Conservation (phyloP, 2,329 filamentous ascomycete species). For the Catunica adiposa region DNA sequence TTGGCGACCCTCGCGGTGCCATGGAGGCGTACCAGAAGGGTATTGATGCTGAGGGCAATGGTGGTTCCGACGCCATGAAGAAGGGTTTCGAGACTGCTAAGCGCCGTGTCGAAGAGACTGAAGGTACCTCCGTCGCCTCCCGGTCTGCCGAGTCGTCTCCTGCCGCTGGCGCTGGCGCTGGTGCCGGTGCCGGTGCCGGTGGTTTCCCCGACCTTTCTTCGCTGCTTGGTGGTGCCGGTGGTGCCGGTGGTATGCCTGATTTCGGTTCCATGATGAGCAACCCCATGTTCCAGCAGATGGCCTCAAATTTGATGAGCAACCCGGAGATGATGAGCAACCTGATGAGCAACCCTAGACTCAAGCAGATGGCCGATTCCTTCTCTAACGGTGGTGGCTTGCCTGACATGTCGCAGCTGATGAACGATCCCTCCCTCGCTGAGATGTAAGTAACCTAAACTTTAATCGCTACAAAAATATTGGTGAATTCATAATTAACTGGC, state of each 20-base stretch:
- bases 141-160: conserved; percentile 20
- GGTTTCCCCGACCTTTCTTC: conserved; percentile 60
- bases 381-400: conserved; percentile 66
- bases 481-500: background rate
- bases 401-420: conserved; percentile 72
- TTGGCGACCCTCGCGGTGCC: conserved; percentile 75
- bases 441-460: conserved; percentile 48
- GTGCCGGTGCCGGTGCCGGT: conserved; percentile 22
- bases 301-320: conserved; percentile 91
- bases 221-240: conserved; percentile 51
- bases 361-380: conserved; percentile 75
- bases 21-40: conserved; percentile 92
- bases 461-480: background rate
- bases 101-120: conserved; percentile 68
- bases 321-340: conserved; percentile 90
- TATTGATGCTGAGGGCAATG: conserved; percentile 85
- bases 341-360: conserved; percentile 82
- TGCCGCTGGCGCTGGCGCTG: conserved; percentile 20
- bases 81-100: conserved; percentile 91
- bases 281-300: conserved; percentile 96
- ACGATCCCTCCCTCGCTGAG: conserved; percentile 77
- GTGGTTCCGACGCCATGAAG: conserved; percentile 93
- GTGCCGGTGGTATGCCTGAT: conserved; percentile 72
- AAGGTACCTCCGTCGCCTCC: conserved; percentile 28
- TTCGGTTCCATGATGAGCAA: conserved; percentile 81